Base-by-base conservation (phyloP, 2,329 filamentous ascomycete species). In the Paecilomyces sp. region DNA sequence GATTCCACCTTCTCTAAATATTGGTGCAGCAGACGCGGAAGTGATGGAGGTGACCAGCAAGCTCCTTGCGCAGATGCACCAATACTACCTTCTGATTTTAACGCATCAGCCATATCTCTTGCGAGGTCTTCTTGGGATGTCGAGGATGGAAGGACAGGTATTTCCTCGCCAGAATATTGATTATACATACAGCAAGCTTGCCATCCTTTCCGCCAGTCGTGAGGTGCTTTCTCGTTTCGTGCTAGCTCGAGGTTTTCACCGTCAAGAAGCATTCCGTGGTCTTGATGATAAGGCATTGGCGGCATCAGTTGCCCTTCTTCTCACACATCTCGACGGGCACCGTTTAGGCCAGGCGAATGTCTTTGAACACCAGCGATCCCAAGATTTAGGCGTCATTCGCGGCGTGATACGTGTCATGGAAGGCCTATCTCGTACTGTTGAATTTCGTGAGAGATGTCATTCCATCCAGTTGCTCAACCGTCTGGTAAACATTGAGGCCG, bases 41-140 rank as follows among this genome's bases (percentile, higher is more conserved):
- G 34, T 58, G n/a, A 55, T 57, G 30, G 59, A 64, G 53, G 61
- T 30, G n/a, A 63, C 64, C 1, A 56, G 33, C 7, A 65, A 57
- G n/a, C 36, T 68, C 22, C 55, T 61, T 12, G 24, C 60, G 12
- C 67, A 68, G 33, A 62, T 65, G 52, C 66, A 68, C 50, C 66
- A 69, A 22, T 60, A 66, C 31, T 69, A 67, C 52, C 54, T 68
- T 54, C 51, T 65, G 22, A 57, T 65, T 5, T 57, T 66, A 24
- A 57, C 65, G 2, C 65, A 67, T 31, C 66, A 66, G 36, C 66
- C 67, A 25, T 66, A 66, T 53, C n/a, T 65, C 18, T 53, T 65
- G 6, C 50, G 36, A 15, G n/a, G 36, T 6, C 36, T 41, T 41
- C 36, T 41, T n/a, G 2, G 1, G 3, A 41, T n/a, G 2, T 41